These are phyloP conservation scores for Suillus ampliporus DNA, from an alignment of 768 basidiomycete species.

Conservation along the genomic window DNA sequence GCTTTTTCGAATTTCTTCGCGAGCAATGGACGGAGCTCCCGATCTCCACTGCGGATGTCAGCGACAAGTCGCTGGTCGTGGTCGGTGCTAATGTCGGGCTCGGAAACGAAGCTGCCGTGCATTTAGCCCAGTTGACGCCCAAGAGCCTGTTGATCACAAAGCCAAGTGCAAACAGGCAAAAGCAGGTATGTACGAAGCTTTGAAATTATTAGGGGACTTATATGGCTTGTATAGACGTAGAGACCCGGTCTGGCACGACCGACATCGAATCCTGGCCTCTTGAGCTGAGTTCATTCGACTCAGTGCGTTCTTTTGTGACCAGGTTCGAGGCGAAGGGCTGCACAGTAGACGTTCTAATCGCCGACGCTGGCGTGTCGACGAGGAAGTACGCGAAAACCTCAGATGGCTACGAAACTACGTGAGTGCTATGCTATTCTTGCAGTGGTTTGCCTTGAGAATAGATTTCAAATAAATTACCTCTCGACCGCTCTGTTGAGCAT, in stretches of 20 bases:
- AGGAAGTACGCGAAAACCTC: conserved; percentile 30
- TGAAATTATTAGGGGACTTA: not conserved
- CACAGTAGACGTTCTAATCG: conserved; percentile 38
- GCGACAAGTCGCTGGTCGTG: conserved; percentile 31
- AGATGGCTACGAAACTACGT: conserved; percentile 46
- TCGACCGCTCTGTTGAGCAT: conserved; percentile 41
- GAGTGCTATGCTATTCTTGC: conserved; percentile 15
- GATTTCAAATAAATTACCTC: conserved; percentile 43
- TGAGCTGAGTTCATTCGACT: conserved; percentile 40
- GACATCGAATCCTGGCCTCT: conserved; percentile 38
- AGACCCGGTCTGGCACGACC: conserved; percentile 16
- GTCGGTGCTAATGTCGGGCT: conserved; percentile 36
- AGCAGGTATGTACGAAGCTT: conserved; percentile 18
- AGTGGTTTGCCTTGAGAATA: conserved; percentile 15
- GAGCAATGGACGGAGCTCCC: conserved; percentile 37
- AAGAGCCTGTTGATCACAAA: conserved; percentile 29
- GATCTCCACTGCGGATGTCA: conserved; percentile 22
- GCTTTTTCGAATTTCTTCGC: conserved; percentile 22
- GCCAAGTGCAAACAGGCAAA: conserved; percentile 24
- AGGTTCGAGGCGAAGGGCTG: conserved; percentile 31
- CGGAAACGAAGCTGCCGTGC: conserved; percentile 36
- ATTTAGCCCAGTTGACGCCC: conserved; percentile 30
- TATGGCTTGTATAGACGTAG: conserved; percentile 21
- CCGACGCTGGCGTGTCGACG: conserved; percentile 34
- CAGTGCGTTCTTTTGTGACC: conserved; percentile 38